Evolutionary conservation across 1,284 basidiomycete species (phyloP).

Genomic region (Earliella scabrosa): DNA sequence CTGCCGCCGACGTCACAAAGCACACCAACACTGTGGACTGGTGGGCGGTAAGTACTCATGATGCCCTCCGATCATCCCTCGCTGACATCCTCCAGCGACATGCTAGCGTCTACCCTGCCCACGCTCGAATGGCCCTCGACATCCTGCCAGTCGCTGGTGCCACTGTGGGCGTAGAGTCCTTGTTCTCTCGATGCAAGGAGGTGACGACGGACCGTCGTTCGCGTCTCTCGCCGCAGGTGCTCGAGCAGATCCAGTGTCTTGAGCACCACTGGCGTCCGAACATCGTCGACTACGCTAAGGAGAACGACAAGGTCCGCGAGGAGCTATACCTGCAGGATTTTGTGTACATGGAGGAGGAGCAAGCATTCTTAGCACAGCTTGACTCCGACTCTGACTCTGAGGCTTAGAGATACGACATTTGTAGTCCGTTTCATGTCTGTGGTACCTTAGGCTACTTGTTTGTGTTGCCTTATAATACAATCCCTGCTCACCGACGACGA

Average conservation of each 20-base stretch:
- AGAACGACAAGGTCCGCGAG: background rate
- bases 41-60: conserved; percentile 8
- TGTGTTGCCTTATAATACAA: too few relatives aligned
- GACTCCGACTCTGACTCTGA: too few relatives aligned
- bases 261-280: background rate
- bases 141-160: background rate
- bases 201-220: background rate
- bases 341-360: background rate
- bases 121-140: conserved; percentile 1
- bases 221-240: background rate
- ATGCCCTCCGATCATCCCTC: too few relatives aligned
- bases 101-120: background rate
- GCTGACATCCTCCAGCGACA: background rate
- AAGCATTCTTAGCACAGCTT: background rate
- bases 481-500: too few relatives aligned
- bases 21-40: conserved; percentile 4
- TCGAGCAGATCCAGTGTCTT: conserved; percentile 2
- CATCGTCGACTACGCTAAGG: background rate
- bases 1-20: conserved; percentile 1
- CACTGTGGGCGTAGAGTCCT: background rate
- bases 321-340: background rate
- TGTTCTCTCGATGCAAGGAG: background rate
- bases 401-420: too few relatives aligned
- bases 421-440: too few relatives aligned
- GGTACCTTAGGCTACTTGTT: too few relatives aligned